A percentile compares a stretch with the other conserved stretches of the same genome.
Conservation (phyloP, 345 rosid species). For the Raphanus raphanistrum region DNA sequence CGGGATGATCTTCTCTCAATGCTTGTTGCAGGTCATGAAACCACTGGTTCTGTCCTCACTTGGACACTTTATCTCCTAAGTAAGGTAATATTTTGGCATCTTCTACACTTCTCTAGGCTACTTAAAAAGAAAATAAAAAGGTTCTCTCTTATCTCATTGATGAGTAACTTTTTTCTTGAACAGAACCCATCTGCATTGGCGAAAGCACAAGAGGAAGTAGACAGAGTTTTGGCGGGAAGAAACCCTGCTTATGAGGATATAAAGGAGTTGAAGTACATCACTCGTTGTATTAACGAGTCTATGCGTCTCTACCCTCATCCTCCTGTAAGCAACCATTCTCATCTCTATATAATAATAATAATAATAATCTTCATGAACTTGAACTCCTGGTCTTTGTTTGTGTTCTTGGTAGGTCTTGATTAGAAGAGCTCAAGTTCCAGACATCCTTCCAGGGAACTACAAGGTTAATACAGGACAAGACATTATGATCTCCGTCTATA, state of each 20-base stretch:
- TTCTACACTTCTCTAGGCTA: neutral
- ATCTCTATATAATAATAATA: neutral
- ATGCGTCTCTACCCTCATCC: slow-evolving; percentile 96
- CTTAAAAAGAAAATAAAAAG: neutral
- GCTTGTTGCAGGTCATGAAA: slow-evolving; percentile 98
- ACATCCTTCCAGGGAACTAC: slow-evolving; percentile 85
- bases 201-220: slow-evolving; percentile 91
- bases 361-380: neutral
- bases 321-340: slow-evolving; percentile 66
- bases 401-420: slow-evolving; percentile 61
- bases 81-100: slow-evolving; percentile 54
- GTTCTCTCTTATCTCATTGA: slow-evolving; percentile 1
- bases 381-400: neutral
- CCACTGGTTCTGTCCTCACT: slow-evolving; percentile 93
- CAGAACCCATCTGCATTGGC: slow-evolving; percentile 60
- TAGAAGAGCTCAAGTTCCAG: slow-evolving; percentile 86
- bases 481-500: slow-evolving; percentile 92
- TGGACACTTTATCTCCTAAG: slow-evolving; percentile 96
- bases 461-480: slow-evolving; percentile 91
- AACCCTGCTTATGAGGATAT: slow-evolving; percentile 71
- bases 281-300: slow-evolving; percentile 86
- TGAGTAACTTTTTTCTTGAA: neutral
- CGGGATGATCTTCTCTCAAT: slow-evolving; percentile 92
- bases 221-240: slow-evolving; percentile 73
- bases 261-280: slow-evolving; percentile 75